phyloP scores from a whole-genome alignment of 73 alveolate species.

The Breviolum minutum region DNA sequence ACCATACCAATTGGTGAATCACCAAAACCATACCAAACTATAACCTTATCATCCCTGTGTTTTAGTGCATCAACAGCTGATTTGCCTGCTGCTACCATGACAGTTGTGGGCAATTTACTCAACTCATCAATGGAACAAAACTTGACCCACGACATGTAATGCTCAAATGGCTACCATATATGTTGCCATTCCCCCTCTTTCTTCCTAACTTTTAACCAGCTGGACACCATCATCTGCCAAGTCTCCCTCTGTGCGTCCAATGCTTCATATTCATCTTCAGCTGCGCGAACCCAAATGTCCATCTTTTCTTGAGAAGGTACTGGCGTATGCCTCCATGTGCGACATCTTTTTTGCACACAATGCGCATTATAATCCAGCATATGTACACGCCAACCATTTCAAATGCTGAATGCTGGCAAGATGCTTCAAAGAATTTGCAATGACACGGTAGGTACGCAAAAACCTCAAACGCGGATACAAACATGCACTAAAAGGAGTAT shows the following conservation, averaged over 20 bases:
- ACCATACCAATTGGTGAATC: too few species aligned
- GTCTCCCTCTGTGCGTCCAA: background rate
- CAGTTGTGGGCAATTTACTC: too few species aligned
- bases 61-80: too few species aligned
- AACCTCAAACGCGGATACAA: background rate
- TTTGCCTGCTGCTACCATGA: too few species aligned
- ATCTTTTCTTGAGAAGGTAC: conserved; percentile 59
- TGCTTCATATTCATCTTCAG: conserved; percentile 82
- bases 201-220: background rate
- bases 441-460: conserved; percentile 90
- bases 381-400: too few species aligned
- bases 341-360: background rate
- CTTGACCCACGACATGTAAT: too few species aligned
- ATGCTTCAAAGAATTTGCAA: conserved; percentile 59
- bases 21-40: too few species aligned
- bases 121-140: too few species aligned
- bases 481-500: too few species aligned
- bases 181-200: background rate
- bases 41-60: too few species aligned
- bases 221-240: background rate
- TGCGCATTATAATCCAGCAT: background rate
- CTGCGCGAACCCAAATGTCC: conserved; percentile 72
- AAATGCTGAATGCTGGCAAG: background rate
- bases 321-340: conserved; percentile 63
- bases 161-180: background rate